These are phyloP conservation scores for Taxawa tesnikishii DNA, from an alignment of 2,329 filamentous ascomycete species.

Conservation along the genomic window DNA sequence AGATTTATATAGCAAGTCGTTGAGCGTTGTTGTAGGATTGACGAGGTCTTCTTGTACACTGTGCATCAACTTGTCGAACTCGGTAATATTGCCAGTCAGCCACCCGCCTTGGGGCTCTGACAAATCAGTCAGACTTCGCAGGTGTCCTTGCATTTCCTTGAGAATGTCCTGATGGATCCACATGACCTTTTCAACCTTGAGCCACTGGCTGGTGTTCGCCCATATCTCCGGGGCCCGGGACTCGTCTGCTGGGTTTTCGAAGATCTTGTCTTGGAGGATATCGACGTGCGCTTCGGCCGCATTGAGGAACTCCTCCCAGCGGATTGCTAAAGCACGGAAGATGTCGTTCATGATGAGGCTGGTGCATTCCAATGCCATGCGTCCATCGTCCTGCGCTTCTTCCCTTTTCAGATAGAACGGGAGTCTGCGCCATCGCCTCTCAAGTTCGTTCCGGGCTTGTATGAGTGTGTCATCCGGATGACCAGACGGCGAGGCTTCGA, in stretches of 20 bases:
- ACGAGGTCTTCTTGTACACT: constrained; percentile 37
- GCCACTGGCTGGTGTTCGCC: constrained; percentile 37
- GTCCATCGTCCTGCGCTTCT: constrained; percentile 28
- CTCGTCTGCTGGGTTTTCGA: constrained; percentile 41
- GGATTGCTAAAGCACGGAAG: constrained; percentile 32
- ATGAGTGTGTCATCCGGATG: constrained; percentile 38
- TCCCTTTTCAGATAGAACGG: constrained; percentile 37
- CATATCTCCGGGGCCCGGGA: constrained; percentile 39
- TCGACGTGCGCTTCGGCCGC: constrained; percentile 36
- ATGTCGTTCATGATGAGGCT: constrained; percentile 38
- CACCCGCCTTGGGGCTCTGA: constrained; percentile 19
- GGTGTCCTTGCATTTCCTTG: constrained; percentile 30
- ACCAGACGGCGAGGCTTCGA: constrained; percentile 37
- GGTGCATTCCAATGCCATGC: constrained; percentile 34
- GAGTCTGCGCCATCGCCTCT: constrained; percentile 40
- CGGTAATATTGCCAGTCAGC: constrained; percentile 26
- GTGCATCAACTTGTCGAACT: constrained; percentile 34
- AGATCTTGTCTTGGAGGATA: constrained; percentile 39
- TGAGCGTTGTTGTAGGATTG: constrained; percentile 36
- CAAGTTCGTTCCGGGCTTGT: constrained; percentile 35
- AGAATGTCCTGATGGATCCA: constrained; percentile 36
- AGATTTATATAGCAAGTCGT: constrained; percentile 40
- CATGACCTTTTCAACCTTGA: constrained; percentile 40
- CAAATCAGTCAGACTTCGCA: constrained; percentile 26
- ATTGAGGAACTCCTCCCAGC: constrained; percentile 34